Base-by-base conservation (phyloP, 352 stramenopile genomes). In the Phytophthora sojae region DNA sequence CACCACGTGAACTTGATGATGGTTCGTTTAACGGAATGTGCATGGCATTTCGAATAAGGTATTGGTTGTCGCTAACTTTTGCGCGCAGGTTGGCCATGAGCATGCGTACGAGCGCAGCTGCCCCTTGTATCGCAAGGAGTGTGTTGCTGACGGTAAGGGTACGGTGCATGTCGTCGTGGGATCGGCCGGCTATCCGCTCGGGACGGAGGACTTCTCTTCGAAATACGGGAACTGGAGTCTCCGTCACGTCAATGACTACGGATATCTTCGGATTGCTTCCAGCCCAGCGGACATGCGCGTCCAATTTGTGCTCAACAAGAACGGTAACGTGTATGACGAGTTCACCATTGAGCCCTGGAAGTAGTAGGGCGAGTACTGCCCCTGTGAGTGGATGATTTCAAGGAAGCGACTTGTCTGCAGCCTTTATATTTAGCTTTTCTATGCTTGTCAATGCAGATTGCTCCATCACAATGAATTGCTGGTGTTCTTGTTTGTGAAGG, bases 61-160 rank as follows among this genome's bases (percentile, higher is more conserved):
- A 56, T 50, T 73, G 63, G 73, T 39, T 4, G 8, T 66, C 26
- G 17, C 17, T n/a, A 17, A 23, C 19, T 64, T 12, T 44, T 65
- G 9, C 29, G 29, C 30, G n/a, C 50, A 93, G 66, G 81, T 87
- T 61, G 94, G 93, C 0, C 94, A 98, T 67, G 91, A 97, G 70
- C 94, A 98, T 72, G 84, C 83, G 2, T 98, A 98, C 72, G 82
- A 97, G 57, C 85, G 91, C 21, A 94, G 79, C 35, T 98, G 94
- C 56, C 83, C 88, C 3, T 72, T 97, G 15, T 91, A 86, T 69
- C 77, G 77, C 12, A 86, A 83, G 26, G 64, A 87, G 39, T 97
- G 91, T 49, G 69, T 86, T 15, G 64, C 55, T 3, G 69, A 93
- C 45, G 81, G 77, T 12, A 83, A 74, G 35, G 85, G 73, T 4